phyloP scores from a whole-genome alignment of 805 yeast genomes.

The Yarrowia alimentaria region DNA sequence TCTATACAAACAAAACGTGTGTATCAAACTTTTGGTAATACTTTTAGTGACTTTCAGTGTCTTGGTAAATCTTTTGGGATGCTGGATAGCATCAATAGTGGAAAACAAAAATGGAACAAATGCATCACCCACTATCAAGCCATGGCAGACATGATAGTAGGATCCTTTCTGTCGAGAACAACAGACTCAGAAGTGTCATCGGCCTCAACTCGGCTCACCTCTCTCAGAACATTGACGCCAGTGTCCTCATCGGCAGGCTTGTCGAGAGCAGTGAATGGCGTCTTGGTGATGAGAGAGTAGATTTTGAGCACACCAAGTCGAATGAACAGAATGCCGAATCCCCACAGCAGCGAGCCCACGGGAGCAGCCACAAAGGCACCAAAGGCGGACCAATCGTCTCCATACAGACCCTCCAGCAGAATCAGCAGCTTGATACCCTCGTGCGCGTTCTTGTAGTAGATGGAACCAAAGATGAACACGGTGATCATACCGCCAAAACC shows the following conservation, averaged over 20 bases:
- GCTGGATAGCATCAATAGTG: no score
- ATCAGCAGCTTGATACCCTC: constrained; percentile 77
- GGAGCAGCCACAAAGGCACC: constrained; percentile 95
- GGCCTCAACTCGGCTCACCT: not conserved
- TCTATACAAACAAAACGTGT: no score
- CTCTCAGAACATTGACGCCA: constrained; percentile 19
- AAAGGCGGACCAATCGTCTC: constrained; percentile 87
- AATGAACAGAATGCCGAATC: constrained; percentile 49
- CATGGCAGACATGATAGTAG: constrained; percentile 2
- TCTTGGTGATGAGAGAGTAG: constrained; percentile 42
- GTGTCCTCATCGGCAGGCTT: constrained; percentile 32
- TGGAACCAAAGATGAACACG: constrained; percentile 79
- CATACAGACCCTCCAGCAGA: constrained; percentile 64
- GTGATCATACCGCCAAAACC: constrained; percentile 79
- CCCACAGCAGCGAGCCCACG: constrained; percentile 66
- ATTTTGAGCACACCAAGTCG: constrained; percentile 35
- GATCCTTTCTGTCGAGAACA: constrained; percentile 15
- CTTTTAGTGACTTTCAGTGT: no score
- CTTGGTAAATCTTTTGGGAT: no score
- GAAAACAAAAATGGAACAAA: no score
- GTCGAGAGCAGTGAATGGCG: constrained; percentile 42
- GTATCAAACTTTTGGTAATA: no score
- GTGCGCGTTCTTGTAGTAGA: constrained; percentile 67
- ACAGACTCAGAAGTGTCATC: constrained; percentile 21
- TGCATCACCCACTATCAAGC: no score